These are phyloP conservation scores for Talaromyces funiculosus DNA, from an alignment of 2,329 filamentous ascomycete genomes.

Conservation along the genomic window DNA sequence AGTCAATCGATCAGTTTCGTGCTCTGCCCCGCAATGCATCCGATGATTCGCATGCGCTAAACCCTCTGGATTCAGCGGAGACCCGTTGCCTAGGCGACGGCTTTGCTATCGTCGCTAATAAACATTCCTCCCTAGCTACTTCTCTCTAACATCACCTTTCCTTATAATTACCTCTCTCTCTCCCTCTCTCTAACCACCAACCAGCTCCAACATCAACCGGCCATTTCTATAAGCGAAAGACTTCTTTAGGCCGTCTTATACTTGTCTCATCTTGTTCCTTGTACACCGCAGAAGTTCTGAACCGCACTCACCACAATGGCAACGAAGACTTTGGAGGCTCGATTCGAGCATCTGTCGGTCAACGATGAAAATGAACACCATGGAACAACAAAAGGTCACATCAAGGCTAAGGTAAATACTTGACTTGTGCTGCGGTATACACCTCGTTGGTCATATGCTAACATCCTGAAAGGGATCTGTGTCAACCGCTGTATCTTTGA, in stretches of 20 bases:
- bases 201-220: not conserved
- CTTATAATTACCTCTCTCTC: not conserved
- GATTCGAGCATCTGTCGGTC: slow-evolving; percentile 84
- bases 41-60: not conserved
- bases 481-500: slow-evolving; percentile 43
- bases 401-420: slow-evolving; percentile 66
- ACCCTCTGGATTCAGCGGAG: not conserved
- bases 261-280: not conserved
- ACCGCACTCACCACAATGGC: slow-evolving; percentile 49
- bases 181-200: not conserved
- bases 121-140: slow-evolving; percentile 2
- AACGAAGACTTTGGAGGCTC: slow-evolving; percentile 71
- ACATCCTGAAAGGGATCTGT: slow-evolving; percentile 36
- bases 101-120: not conserved
- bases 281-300: not conserved
- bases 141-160: not conserved
- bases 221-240: not conserved
- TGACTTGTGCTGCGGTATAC: not conserved
- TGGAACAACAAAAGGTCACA: slow-evolving; percentile 50
- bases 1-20: not conserved
- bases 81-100: slow-evolving; percentile 25
- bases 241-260: not conserved
- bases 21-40: slow-evolving; percentile 15
- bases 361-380: slow-evolving; percentile 73
- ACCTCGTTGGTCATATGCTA: slow-evolving; percentile 15